phyloP scores from a whole-genome alignment of 129 eudicot genomes.

The Solidago caesia region DNA sequence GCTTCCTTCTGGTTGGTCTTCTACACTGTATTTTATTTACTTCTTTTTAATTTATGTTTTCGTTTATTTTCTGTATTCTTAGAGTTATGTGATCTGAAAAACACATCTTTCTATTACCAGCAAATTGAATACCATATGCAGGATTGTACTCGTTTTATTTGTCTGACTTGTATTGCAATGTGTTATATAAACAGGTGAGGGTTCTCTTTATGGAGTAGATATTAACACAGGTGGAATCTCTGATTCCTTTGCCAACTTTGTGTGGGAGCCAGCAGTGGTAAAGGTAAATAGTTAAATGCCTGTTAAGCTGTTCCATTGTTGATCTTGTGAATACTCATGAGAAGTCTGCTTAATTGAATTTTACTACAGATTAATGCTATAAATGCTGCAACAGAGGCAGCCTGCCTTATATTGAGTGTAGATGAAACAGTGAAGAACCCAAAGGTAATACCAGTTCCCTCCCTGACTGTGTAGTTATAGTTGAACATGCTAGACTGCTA shows the following conservation, averaged over 20 bases:
- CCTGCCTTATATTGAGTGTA: conserved; percentile 91
- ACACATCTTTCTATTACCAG: not conserved
- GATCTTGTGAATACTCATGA: conserved; percentile 6
- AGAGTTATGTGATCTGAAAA: not conserved
- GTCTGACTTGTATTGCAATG: not conserved
- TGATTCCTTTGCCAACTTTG: conserved; percentile 91
- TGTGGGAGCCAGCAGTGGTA: conserved; percentile 99
- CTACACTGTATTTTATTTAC: conserved; percentile 1
- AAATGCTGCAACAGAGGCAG: conserved; percentile 99
- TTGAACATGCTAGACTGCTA: too few species aligned
- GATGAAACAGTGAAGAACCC: conserved; percentile 98
- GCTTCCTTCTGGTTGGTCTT: conserved; percentile 63
- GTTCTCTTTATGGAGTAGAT: conserved; percentile 94
- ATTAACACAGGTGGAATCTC: conserved; percentile 94
- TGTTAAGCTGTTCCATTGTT: not conserved
- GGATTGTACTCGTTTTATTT: not conserved
- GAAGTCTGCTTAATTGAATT: conserved; percentile 18
- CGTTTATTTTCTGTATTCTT: not conserved
- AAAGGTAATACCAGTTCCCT: conserved; percentile 50
- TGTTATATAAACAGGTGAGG: conserved; percentile 63
- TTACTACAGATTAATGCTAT: conserved; percentile 81
- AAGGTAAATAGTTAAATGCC: conserved; percentile 51
- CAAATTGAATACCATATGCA: conserved; percentile 3
- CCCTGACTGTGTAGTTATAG: too few species aligned
- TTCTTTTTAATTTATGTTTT: not conserved